These are phyloP conservation scores for Casaregolazyma lundiana DNA, from an alignment of 1,139 yeast genomes.

Conservation along the genomic window DNA sequence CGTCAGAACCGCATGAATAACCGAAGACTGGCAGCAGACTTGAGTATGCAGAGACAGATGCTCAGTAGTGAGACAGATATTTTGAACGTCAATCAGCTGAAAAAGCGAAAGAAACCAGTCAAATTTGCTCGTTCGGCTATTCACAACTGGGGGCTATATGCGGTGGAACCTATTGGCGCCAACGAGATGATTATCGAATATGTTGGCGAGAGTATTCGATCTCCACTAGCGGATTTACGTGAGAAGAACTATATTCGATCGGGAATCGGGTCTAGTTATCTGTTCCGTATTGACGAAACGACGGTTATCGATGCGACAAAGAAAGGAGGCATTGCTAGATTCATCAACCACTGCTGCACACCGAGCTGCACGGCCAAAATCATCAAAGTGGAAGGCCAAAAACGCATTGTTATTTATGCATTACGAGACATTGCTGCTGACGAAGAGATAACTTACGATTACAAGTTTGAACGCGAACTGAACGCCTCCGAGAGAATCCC, in stretches of 20 bases:
- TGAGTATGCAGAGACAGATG: slow-evolving; percentile 72
- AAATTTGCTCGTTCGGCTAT: slow-evolving; percentile 94
- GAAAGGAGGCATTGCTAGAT: slow-evolving; percentile 93
- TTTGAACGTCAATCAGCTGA: slow-evolving; percentile 68
- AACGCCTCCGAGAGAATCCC: slow-evolving; percentile 87
- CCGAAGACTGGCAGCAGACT: slow-evolving; percentile 86
- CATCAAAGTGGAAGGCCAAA: slow-evolving; percentile 89
- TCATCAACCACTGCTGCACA: slow-evolving; percentile 93
- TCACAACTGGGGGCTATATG: slow-evolving; percentile 97
- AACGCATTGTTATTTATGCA: slow-evolving; percentile 93
- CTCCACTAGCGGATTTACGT: slow-evolving; percentile 89
- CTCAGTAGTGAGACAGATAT: slow-evolving; percentile 81
- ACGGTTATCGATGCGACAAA: slow-evolving; percentile 97
- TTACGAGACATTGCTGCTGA: slow-evolving; percentile 77
- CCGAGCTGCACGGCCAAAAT: slow-evolving; percentile 98
- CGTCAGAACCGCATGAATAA: slow-evolving; percentile 86
- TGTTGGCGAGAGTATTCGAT: slow-evolving; percentile 95
- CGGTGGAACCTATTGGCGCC: slow-evolving; percentile 88
- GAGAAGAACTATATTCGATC: slow-evolving; percentile 81
- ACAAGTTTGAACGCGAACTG: slow-evolving; percentile 87
- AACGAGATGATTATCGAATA: slow-evolving; percentile 97
- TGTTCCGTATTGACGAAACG: slow-evolving; percentile 88
- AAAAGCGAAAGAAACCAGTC: slow-evolving; percentile 88
- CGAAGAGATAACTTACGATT: slow-evolving; percentile 92
- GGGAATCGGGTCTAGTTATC: slow-evolving; percentile 92